Base-by-base conservation (phyloP, 2,329 filamentous ascomycete species). In the Alternaria angustiovoidea region DNA sequence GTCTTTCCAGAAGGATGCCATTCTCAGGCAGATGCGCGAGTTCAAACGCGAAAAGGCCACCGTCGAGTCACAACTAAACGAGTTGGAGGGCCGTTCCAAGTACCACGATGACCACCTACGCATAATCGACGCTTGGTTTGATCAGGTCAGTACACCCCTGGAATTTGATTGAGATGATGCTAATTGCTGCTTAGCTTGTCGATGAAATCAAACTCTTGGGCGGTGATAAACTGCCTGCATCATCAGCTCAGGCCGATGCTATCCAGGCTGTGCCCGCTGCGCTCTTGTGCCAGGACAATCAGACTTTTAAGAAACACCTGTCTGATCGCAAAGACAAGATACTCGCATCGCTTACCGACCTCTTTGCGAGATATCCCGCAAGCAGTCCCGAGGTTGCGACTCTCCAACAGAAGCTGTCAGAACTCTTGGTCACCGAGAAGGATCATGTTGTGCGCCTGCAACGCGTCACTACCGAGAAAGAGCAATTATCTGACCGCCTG, bases 1-100 rank as follows among this genome's bases (percentile, higher is more conserved):
- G 93, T 88, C 91, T 76, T 95, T 91, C 74, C 91, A 94, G 81
- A 99, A 98, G 82, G 95, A 97, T 83, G 95, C 95, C 66, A 97
- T 99, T 77, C 90, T 92, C 73, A 92, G 96, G 59, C 94, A 97
- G 81, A 97, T 99, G 93, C 92, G 93, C 76, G 95, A 98, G 81
- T 97, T 96, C 81, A 97, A 96, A 81, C 89, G 95, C 70, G 93
- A 96, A 77, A 94, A 93, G 77, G 85, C 86, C 59, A 91, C 91
- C 41, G 83, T 96, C 64, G 94, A 98, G 81, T 84, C 88, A 59
- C 91, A 92, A 74, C 83, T 97, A 63, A 90, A 90, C 75, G 91
- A 96, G 67, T 83, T 96, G 64, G 87, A 91, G 66, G 93, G 93
- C 77, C 87, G 88, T 74, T 88, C 91, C 30, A 85, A 87, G 64